These are phyloP conservation scores for Pythium monospermum DNA, from an alignment of 352 stramenopile genomes.

Conservation along the genomic window DNA sequence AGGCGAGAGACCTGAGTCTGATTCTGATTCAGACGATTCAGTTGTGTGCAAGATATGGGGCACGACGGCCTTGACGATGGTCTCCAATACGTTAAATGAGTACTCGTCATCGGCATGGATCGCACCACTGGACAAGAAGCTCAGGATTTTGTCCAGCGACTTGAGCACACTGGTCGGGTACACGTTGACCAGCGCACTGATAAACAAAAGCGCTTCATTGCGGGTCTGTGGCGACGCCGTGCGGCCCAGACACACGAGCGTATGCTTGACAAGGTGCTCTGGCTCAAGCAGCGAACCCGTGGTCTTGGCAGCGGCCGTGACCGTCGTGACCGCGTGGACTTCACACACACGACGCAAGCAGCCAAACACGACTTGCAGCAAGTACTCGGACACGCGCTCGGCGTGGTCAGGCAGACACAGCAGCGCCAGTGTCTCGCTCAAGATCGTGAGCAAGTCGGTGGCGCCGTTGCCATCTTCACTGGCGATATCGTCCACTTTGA, in stretches of 20 bases:
- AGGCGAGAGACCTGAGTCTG: conserved; percentile 34
- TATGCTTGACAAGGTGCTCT: conserved; percentile 74
- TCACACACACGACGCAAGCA: conserved; percentile 73
- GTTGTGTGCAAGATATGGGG: conserved; percentile 54
- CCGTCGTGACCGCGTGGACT: conserved; percentile 9
- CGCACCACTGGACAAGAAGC: conserved; percentile 46
- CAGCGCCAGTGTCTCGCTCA: conserved; percentile 53
- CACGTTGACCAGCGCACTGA: conserved; percentile 73
- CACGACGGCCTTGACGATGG: conserved; percentile 75
- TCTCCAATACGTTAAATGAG: conserved; percentile 85
- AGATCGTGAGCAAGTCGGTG: conserved; percentile 35
- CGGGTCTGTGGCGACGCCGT: conserved; percentile 71
- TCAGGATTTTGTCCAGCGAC: conserved; percentile 76
- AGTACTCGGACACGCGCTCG: conserved; percentile 65
- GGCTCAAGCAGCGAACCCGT: conserved; percentile 33
- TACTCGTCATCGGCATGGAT: conserved; percentile 82
- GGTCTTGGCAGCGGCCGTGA: conserved; percentile 20
- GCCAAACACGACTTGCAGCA: conserved; percentile 75
- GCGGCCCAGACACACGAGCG: conserved; percentile 54
- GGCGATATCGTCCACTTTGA: conserved; percentile 50
- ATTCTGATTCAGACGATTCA: conserved; percentile 12
- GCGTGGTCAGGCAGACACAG: conserved; percentile 52
- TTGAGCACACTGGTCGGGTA: conserved; percentile 64
- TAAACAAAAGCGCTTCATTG: conserved; percentile 78
- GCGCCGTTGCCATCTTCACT: conserved; percentile 22